These are phyloP conservation scores for Fusarium staphyleae DNA, from an alignment of 2,329 filamentous ascomycete genomes.

Conservation along the genomic window DNA sequence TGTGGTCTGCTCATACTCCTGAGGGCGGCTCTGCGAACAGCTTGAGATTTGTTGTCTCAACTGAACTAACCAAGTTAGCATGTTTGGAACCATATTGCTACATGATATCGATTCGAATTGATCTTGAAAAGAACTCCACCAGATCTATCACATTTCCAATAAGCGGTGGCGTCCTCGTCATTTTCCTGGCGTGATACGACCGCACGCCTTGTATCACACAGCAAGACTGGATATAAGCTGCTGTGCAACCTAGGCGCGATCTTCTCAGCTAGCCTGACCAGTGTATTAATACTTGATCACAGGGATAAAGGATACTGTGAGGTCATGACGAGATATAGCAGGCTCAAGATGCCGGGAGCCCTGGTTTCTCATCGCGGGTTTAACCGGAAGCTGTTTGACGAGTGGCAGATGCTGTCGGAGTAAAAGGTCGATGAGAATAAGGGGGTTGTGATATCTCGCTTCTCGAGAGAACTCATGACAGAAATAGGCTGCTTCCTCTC, in stretches of 20 bases:
- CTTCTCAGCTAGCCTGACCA: slow-evolving; percentile 8
- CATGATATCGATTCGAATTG: too few species aligned
- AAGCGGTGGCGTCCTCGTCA: slow-evolving; percentile 30
- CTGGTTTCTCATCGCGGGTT: slow-evolving; percentile 27
- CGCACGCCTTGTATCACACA: slow-evolving; percentile 19
- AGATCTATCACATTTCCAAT: not conserved
- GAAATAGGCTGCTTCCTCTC: too few species aligned
- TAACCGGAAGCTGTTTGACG: not conserved
- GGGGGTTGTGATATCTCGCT: too few species aligned
- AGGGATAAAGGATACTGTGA: not conserved
- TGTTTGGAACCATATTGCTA: too few species aligned
- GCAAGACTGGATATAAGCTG: slow-evolving; percentile 21
- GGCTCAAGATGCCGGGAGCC: slow-evolving; percentile 1
- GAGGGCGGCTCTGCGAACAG: too few species aligned
- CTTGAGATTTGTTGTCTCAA: too few species aligned
- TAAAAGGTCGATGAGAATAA: not conserved
- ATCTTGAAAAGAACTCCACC: not conserved
- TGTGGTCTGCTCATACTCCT: too few species aligned
- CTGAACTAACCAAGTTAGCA: too few species aligned
- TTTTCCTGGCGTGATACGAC: slow-evolving; percentile 14
- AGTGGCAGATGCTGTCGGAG: not conserved
- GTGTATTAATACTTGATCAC: not conserved
- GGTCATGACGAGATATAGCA: not conserved
- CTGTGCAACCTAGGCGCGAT: slow-evolving; percentile 15
- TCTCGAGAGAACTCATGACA: too few species aligned